Evolutionary conservation across 306 rosid species (phyloP).

Genomic region (Sicyos baderoa): DNA sequence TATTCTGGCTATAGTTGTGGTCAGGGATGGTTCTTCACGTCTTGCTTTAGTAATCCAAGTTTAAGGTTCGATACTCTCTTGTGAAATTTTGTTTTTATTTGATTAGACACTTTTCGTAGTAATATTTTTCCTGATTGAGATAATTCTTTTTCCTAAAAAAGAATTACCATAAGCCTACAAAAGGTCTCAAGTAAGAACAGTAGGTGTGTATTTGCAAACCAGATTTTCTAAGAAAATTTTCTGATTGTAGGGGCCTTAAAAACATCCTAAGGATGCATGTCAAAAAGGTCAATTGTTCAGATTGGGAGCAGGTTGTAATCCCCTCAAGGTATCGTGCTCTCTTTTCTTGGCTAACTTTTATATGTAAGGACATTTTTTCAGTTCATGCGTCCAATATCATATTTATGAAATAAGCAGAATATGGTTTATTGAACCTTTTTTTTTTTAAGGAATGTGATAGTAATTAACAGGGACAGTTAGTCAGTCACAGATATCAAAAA

Average conservation of each 20-base stretch:
- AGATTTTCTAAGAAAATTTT: conserved; percentile 20
- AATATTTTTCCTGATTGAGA: background rate
- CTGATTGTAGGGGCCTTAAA: conserved; percentile 66
- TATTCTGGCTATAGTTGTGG: conserved; percentile 87
- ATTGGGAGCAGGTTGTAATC: conserved; percentile 78
- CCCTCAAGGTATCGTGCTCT: conserved; percentile 53
- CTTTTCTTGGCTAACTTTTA: conserved; percentile 3
- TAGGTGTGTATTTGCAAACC: background rate
- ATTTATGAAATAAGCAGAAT: background rate
- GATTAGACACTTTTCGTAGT: background rate
- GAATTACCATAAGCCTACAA: background rate
- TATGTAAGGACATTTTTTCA: background rate
- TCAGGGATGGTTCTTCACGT: conserved; percentile 97
- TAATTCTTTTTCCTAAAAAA: background rate
- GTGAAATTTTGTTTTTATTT: background rate
- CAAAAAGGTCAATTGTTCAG: conserved; percentile 67
- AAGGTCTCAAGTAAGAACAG: background rate
- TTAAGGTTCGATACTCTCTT: conserved; percentile 55
- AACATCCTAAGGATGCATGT: conserved; percentile 82
- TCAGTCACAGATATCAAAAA: too few species aligned
- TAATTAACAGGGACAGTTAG: background rate
- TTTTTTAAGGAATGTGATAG: background rate
- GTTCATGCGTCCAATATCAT: background rate
- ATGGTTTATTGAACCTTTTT: background rate
- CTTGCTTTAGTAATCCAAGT: conserved; percentile 76